Evolutionary conservation across 495 filamentous ascomycete genomes (phyloP).

Genomic region (Recurvomyces mirabilis): DNA sequence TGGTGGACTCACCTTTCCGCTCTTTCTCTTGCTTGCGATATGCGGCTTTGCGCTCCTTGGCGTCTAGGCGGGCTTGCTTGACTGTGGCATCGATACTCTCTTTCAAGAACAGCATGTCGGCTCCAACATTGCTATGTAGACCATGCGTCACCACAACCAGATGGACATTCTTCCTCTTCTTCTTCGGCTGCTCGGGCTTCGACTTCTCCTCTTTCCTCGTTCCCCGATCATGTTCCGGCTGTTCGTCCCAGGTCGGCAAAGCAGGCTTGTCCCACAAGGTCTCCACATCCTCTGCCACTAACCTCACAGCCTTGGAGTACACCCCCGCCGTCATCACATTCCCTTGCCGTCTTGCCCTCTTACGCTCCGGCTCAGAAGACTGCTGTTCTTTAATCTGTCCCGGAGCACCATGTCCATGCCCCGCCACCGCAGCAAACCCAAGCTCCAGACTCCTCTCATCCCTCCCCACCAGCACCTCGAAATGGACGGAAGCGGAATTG

Average conservation of each 20-base stretch:
- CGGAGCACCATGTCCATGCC: slow-evolving; percentile 40
- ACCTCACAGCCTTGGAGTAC: slow-evolving; percentile 61
- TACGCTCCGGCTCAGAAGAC: slow-evolving; percentile 7
- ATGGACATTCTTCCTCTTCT: slow-evolving; percentile 68
- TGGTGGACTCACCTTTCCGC: slow-evolving; percentile 5
- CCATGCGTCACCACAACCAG: slow-evolving; percentile 90
- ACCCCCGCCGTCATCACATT: slow-evolving; percentile 55
- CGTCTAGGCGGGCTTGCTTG: slow-evolving; percentile 52
- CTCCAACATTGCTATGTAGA: slow-evolving; percentile 89
- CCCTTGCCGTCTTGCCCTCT: slow-evolving; percentile 25
- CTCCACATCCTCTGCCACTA: slow-evolving; percentile 76
- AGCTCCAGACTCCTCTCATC: slow-evolving; percentile 71
- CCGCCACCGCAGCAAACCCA: slow-evolving; percentile 40
- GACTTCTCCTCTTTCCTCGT: slow-evolving; percentile 10
- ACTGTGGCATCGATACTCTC: slow-evolving; percentile 86
- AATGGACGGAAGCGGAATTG: slow-evolving; percentile 73
- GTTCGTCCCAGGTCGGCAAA: slow-evolving; percentile 48
- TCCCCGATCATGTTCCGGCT: slow-evolving; percentile 15
- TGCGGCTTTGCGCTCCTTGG: slow-evolving; percentile 41
- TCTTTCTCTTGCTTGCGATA: slow-evolving; percentile 5
- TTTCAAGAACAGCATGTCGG: slow-evolving; percentile 94
- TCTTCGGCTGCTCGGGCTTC: slow-evolving; percentile 28
- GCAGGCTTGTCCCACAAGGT: slow-evolving; percentile 81
- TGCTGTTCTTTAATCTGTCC: slow-evolving; percentile 61
- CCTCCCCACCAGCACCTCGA: slow-evolving; percentile 72